Evolutionary conservation across 2,329 filamentous ascomycete species (phyloP), one percentile per base, ranked within the genome.

Genomic region (Sporothrix sp.): DNA sequence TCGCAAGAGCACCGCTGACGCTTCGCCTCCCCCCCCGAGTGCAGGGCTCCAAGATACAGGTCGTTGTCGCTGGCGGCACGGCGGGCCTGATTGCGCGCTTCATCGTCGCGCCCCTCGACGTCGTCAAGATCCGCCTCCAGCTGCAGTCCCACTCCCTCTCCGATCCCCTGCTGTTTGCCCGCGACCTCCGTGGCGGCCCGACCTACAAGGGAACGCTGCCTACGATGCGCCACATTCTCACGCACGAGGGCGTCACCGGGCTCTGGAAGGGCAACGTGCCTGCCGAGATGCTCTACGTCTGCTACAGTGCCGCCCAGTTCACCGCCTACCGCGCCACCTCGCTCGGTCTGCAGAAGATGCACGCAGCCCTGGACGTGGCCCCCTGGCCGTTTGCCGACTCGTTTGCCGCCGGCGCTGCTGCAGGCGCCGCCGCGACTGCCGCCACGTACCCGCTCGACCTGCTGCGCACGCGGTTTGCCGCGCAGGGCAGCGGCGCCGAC

Each of bases 191-290:
- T 48, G 71, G 71, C 58, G 68, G 71, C 13, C 70, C 71, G 40
- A 62, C 75, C 54, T 87, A 91, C 70, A 87, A 84, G 63, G 88
- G 88, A 58, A 88, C 87, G 1, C 60, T 89, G 36, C 75, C 78
- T 10, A 95, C 89, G 2, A 72, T 95, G 63, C 77, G 76, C 52
- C 78, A 84, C 54, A 97, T 97, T 61, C 66, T 91, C 47, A 72
- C 71, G 25, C 74, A 89, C 61, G 93, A 98, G 65, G 93, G 93
- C 37, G 63, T 97, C 58, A 84, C 84, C 48, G 85, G 81, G 27
- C 77, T 98, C 57, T 98, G 93, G 93, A 97, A 97, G 73, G 93
- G 93, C 64, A 98, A 98, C 65, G 81, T 98, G 53, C 90, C 93
- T 35, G 93, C 93, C 47, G 93, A 97, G 74, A 70, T 93, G 56